These are phyloP conservation scores for Pachysandra terminalis DNA, from an alignment of 164 flowering plant species.

Conservation along the genomic window DNA sequence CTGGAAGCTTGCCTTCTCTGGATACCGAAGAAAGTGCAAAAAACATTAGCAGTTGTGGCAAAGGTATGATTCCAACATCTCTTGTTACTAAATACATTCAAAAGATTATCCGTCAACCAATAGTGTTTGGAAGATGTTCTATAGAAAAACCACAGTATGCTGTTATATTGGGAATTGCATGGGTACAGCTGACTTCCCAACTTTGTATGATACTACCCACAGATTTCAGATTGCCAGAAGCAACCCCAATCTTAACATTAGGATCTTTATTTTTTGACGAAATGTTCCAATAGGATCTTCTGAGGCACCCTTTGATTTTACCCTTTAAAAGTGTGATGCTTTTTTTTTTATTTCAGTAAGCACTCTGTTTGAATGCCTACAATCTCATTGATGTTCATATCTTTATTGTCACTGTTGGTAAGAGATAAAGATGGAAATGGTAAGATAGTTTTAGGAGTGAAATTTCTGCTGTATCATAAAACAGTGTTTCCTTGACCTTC, in stretches of 20 bases:
- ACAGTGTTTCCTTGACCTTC: neutral
- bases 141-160: neutral
- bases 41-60: neutral
- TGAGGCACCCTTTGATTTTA: no score
- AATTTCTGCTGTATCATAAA: neutral
- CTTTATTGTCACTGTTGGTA: no score
- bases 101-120: neutral
- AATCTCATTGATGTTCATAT: no score
- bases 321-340: no score
- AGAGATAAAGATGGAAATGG: no score
- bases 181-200: neutral
- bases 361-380: no score
- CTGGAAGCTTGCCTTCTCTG: conserved; percentile 9
- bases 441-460: no score
- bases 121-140: neutral
- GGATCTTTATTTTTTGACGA: no score
- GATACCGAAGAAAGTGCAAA: conserved; percentile 4
- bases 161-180: neutral
- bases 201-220: neutral
- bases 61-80: conserved; percentile 14
- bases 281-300: no score
- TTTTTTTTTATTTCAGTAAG: no score
- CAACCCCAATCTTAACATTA: neutral
- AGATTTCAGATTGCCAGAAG: neutral
- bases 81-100: neutral